phyloP scores from a whole-genome alignment of 805 yeast species.

The Tetrapisispora namnaoensis region DNA sequence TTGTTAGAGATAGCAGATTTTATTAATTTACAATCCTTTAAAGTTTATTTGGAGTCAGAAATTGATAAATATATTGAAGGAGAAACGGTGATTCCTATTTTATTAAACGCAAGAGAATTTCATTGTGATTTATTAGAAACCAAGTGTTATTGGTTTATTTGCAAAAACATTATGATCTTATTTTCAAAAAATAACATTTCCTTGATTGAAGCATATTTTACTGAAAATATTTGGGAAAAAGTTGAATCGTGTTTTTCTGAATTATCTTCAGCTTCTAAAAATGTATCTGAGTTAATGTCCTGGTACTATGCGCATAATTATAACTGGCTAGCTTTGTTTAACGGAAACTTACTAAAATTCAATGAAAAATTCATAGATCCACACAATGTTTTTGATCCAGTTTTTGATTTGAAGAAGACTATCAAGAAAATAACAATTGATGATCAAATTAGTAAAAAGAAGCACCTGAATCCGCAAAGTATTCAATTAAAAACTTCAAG shows the following conservation, averaged over 20 bases:
- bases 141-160: slow-evolving; percentile 59
- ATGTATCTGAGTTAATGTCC: slow-evolving; percentile 2
- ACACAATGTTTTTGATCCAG: slow-evolving; percentile 29
- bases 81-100: slow-evolving; percentile 50
- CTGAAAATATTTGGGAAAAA: slow-evolving; percentile 15
- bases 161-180: slow-evolving; percentile 52
- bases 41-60: slow-evolving; percentile 50
- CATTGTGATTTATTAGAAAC: slow-evolving; percentile 46
- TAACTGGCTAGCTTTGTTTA: slow-evolving; percentile 28
- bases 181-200: slow-evolving; percentile 40
- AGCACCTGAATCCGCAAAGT: not conserved
- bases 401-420: not conserved
- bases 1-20: slow-evolving; percentile 55
- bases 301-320: slow-evolving; percentile 28
- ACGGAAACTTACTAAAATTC: slow-evolving; percentile 28
- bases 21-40: slow-evolving; percentile 48
- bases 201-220: slow-evolving; percentile 24
- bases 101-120: slow-evolving; percentile 43
- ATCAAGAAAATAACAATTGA: not conserved
- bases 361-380: slow-evolving; percentile 35
- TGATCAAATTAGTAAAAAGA: slow-evolving; percentile 3
- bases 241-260: slow-evolving; percentile 12
- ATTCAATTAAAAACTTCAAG: not conserved
- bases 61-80: slow-evolving; percentile 45
- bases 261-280: not conserved